Evolutionary conservation across 1,284 basidiomycete species (phyloP), one percentile per base, ranked within the genome.

Genomic region (Schizophyllum amplum): DNA sequence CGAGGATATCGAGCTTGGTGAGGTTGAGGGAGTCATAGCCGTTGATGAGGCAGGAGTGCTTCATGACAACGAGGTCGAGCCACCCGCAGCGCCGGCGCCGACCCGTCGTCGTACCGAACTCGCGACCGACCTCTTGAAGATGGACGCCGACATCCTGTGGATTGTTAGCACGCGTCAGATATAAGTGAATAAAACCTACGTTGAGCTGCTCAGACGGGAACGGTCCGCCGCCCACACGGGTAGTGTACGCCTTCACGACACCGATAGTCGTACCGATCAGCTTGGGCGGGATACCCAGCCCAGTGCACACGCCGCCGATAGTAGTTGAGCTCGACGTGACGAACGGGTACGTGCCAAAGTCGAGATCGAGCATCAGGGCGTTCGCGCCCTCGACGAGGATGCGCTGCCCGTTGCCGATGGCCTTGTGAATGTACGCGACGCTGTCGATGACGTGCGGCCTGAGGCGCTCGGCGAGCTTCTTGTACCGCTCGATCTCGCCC

Each of bases 191-290:
- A n/a, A n/a, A n/a, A 75, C 84, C 57, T 59, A 90, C 87, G 71
- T 95, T 91, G 61, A 95, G 80, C 69, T 95, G 92, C 73, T 99
- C 96, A 4, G 93, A 93, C 4, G 97, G 94, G 82, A 99, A 99
- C 9, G 96, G 96, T 0, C 96, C 96, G 55, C 94, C 93, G 21
- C 96, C 96, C 24, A 99, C 96, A 49, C 96, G 86, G 2, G 96
- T 98, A 21, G 97, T 98, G 71, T 99, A 99, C 2, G 96, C 96
- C 73, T 98, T 99, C 71, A 96, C 80, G 59, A 99, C 96, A 60
- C 96, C 97, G 63, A 97, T 87, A 22, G 87, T 81, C 52, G 84
- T 82, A 47, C 92, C 93, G 63, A 99, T 88, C 61, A 82, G 72
- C 71, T 86, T 88, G 4, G 96, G 94, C 5, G 96, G 94, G 59